Evolutionary conservation across 176 grass and related monocot species (phyloP).

Genomic region (Triticum turgidum): DNA sequence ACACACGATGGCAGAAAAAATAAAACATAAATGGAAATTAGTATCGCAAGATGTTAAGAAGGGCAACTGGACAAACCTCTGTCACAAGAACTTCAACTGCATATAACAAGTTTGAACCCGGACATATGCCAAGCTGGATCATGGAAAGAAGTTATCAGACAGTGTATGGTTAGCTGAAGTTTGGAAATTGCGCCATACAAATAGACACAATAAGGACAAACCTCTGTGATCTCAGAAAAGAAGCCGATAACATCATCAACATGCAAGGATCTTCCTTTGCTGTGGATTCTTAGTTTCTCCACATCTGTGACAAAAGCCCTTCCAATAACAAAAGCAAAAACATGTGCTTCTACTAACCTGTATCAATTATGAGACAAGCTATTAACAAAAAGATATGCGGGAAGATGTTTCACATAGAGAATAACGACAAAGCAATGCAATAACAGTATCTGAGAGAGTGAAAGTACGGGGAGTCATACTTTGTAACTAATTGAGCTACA

Average conservation of each 20-base stretch:
- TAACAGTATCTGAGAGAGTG: neutral
- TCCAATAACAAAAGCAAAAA: constrained; percentile 99
- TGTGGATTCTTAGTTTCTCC: constrained; percentile 92
- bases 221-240: constrained; percentile 89
- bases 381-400: neutral
- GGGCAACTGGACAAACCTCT: constrained; percentile 70
- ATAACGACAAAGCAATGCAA: constrained; percentile 12
- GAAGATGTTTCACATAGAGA: constrained; percentile 17
- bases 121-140: constrained; percentile 78
- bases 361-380: constrained; percentile 19
- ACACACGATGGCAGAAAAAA: constrained; percentile 13
- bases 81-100: constrained; percentile 94
- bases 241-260: constrained; percentile 81
- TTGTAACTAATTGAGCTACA: constrained; percentile 89
- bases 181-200: constrained; percentile 6
- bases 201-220: constrained; percentile 39
- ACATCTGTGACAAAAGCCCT: constrained; percentile 98
- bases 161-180: constrained; percentile 18
- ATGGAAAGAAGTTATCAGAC: constrained; percentile 34
- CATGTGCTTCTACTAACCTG: constrained; percentile 99
- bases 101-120: constrained; percentile 92
- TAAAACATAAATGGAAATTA: constrained; percentile 33
- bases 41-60: constrained; percentile 21
- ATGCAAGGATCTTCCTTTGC: constrained; percentile 77
- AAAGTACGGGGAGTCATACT: constrained; percentile 52